Conservation (phyloP, 2,329 filamentous ascomycete genomes). For the Chaetomium sp. region DNA sequence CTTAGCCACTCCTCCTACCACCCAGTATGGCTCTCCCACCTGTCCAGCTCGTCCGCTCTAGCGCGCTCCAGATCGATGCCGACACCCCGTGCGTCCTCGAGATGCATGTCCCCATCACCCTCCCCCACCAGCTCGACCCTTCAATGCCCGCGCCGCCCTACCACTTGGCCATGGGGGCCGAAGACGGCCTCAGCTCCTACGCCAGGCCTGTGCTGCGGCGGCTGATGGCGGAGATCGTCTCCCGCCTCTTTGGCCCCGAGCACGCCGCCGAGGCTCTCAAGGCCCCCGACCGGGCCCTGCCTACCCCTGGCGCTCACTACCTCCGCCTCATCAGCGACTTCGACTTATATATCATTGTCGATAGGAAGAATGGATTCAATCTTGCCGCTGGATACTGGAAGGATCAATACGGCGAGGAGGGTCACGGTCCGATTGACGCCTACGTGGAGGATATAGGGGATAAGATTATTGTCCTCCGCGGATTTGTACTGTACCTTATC, state of each 20-base stretch:
- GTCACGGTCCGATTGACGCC: background rate
- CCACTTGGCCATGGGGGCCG: background rate
- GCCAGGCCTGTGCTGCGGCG: background rate
- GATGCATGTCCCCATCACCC: background rate
- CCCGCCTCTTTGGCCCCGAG: background rate
- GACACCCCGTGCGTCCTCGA: background rate
- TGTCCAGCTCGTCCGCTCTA: background rate
- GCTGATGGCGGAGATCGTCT: background rate
- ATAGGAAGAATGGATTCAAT: background rate
- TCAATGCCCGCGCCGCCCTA: constrained; percentile 6
- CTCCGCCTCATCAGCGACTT: background rate
- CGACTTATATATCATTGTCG: background rate
- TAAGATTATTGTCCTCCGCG: background rate
- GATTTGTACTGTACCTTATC: background rate
- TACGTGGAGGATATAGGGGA: background rate
- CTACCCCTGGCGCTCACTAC: background rate
- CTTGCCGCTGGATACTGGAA: background rate
- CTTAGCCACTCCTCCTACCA: background rate
- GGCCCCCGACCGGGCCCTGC: background rate
- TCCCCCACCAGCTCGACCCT: constrained; percentile 1
- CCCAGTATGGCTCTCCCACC: background rate
- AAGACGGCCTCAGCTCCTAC: background rate
- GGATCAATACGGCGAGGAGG: background rate
- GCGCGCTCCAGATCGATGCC: background rate
- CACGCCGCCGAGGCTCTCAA: background rate